Evolutionary conservation across 1,284 basidiomycete species (phyloP), one percentile per base, ranked within the genome.

Genomic region (Sanguinoderma infundibulare): DNA sequence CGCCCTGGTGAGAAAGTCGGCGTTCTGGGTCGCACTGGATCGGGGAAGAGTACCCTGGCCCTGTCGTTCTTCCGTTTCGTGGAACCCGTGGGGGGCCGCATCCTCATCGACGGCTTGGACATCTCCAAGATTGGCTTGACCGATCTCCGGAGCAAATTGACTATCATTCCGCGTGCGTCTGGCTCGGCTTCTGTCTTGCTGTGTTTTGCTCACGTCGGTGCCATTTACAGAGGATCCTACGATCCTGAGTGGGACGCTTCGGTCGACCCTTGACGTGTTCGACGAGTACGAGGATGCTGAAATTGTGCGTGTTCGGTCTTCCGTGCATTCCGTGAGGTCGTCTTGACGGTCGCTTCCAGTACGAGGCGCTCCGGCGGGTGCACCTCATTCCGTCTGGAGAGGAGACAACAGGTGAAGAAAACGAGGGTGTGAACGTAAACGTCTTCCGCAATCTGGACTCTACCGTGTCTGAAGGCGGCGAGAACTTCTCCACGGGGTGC

Each of bases 41-140:
- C 87, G 26, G 94, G 94, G 50, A 96, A 96, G 78, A 92, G 89
- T 59, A 98, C 95, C 1, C 83, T 98, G 17, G 95, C 95, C 0
- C 80, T 98, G 28, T 93, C 92, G 22, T 95, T 98, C 81, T 98
- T 98, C 89, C 88, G 98, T 55, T 97, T 98, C 71, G 94, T 97
- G 24, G 95, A 98, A 70, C 91, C 95, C 0, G 87, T 88, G 0
- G 83, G 89, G 69, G 95, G 95, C 2, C 79, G 81, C 5, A 98
- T 99, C 60, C 59, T 89, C 22, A 86, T 99, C 53, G 97, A 98
- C 75, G 93, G 85, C n/a, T 69, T 96, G 26, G 93, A 98, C 69
- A 96, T 96, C 58, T 81, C 92, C 38, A 84, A 85, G 67, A 86
- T 98, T 63, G 95, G 95, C n/a, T 78, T 98, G 36, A 90, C 91